Evolutionary conservation across 345 rosid genomes (phyloP).

Genomic region (Hibiscus syriacus): DNA sequence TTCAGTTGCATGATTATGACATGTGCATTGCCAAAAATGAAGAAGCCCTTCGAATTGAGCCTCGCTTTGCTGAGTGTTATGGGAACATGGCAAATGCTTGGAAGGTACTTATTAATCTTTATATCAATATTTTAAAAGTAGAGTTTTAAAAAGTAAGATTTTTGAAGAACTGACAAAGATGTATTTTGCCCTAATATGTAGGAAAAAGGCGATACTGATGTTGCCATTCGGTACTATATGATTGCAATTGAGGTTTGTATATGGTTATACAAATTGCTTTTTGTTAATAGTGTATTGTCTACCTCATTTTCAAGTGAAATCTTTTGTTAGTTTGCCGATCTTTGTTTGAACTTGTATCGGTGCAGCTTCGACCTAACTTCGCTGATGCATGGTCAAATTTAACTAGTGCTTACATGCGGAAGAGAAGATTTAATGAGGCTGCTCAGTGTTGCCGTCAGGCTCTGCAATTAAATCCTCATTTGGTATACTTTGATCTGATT

Average conservation of each 20-base stretch:
- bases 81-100: conserved; percentile 99
- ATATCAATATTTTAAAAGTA: neutral
- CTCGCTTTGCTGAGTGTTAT: conserved; percentile 95
- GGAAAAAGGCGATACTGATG: conserved; percentile 95
- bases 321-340: neutral
- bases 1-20: conserved; percentile 88
- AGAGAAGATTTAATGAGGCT: conserved; percentile 93
- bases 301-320: neutral
- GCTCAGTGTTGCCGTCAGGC: conserved; percentile 96
- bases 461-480: conserved; percentile 70
- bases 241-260: conserved; percentile 90
- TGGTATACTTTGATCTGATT: conserved; percentile 38
- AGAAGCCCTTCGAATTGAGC: conserved; percentile 90
- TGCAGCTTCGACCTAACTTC: conserved; percentile 89
- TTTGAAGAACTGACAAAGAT: neutral
- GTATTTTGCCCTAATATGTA: conserved; percentile 21
- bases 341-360: conserved; percentile 14
- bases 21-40: conserved; percentile 91
- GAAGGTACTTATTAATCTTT: conserved; percentile 48
- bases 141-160: neutral
- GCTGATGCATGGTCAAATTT: conserved; percentile 99
- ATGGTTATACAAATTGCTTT: neutral
- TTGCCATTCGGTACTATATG: conserved; percentile 82
- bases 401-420: conserved; percentile 95
- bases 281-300: no score